phyloP scores from a whole-genome alignment of 148 eudicot genomes.

The Linanthus parryae region DNA sequence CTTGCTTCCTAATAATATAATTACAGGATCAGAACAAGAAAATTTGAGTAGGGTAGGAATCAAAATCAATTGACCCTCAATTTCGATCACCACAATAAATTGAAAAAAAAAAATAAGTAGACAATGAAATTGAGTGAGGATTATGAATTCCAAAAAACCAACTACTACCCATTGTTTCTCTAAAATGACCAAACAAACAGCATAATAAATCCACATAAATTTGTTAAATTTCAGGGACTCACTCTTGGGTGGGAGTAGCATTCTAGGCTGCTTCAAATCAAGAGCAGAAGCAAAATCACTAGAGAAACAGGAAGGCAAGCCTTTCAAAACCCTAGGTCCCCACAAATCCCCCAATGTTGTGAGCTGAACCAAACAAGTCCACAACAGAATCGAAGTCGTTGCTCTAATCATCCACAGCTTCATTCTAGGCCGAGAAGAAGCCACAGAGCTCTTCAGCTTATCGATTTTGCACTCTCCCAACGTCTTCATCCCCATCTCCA shows the following conservation, averaged over 20 bases:
- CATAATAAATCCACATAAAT: no score
- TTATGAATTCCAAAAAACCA: no score
- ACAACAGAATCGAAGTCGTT: slow-evolving; percentile 49
- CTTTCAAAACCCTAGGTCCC: slow-evolving; percentile 72
- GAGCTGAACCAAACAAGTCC: slow-evolving; percentile 74
- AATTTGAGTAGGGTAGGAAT: no score
- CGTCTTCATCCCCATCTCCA: slow-evolving; percentile 24
- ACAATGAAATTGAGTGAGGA: no score
- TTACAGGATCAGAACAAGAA: no score
- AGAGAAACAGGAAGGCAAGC: slow-evolving; percentile 63
- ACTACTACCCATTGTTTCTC: no score
- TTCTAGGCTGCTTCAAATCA: slow-evolving; percentile 43
- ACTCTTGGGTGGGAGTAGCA: slow-evolving; percentile 84
- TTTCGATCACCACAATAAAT: no score
- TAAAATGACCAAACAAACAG: no score
- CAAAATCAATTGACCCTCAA: no score
- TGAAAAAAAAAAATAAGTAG: no score
- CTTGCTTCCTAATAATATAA: no score
- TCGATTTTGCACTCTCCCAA: slow-evolving; percentile 5
- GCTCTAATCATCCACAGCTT: slow-evolving; percentile 72
- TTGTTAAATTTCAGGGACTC: slow-evolving; percentile 36
- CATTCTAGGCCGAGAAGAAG: slow-evolving; percentile 20
- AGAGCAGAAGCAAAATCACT: slow-evolving; percentile 31
- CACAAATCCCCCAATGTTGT: slow-evolving; percentile 56
- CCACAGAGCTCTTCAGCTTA: slow-evolving; percentile 14